Conservation (phyloP, 495 filamentous ascomycete species). For the Baudoinia panamericana region DNA sequence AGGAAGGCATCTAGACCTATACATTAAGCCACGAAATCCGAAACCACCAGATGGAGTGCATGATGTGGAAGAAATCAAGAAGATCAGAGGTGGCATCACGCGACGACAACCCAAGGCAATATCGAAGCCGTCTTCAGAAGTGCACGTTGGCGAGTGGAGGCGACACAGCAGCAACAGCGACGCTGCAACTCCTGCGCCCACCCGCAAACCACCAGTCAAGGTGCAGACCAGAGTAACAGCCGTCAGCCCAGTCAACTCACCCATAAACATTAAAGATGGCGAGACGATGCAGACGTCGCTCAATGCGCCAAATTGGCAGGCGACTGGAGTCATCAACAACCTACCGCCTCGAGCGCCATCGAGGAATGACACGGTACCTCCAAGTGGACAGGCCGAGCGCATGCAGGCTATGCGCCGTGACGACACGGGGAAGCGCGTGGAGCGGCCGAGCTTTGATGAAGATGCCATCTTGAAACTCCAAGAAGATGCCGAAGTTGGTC, state of each 20-base stretch:
- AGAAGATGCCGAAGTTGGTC: constrained; percentile 36
- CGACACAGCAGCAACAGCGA: constrained; percentile 27
- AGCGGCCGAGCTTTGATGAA: constrained; percentile 6
- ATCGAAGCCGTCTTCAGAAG: constrained; percentile 1
- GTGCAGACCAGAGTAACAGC: neutral
- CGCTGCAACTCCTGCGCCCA: constrained; percentile 4
- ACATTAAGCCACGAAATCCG: constrained; percentile 76
- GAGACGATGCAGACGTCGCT: constrained; percentile 39
- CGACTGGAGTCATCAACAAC: constrained; percentile 71
- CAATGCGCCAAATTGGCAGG: constrained; percentile 60
- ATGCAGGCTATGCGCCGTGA: constrained; percentile 13
- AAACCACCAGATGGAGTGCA: constrained; percentile 74
- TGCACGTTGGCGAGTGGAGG: constrained; percentile 3
- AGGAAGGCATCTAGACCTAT: constrained; percentile 84
- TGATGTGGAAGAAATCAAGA: constrained; percentile 73
- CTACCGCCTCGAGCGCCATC: constrained; percentile 36
- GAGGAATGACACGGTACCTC: neutral
- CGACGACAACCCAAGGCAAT: constrained; percentile 54
- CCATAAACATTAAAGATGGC: constrained; percentile 17
- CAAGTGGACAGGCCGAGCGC: constrained; percentile 9
- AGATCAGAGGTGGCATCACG: constrained; percentile 69
- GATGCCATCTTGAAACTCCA: constrained; percentile 13
- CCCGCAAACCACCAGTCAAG: neutral
- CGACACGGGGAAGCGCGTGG: constrained; percentile 1
- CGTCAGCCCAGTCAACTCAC: constrained; percentile 13